Base-by-base conservation (phyloP, 2,329 filamentous ascomycete genomes). In the Calonectria pseudoreteaudii region DNA sequence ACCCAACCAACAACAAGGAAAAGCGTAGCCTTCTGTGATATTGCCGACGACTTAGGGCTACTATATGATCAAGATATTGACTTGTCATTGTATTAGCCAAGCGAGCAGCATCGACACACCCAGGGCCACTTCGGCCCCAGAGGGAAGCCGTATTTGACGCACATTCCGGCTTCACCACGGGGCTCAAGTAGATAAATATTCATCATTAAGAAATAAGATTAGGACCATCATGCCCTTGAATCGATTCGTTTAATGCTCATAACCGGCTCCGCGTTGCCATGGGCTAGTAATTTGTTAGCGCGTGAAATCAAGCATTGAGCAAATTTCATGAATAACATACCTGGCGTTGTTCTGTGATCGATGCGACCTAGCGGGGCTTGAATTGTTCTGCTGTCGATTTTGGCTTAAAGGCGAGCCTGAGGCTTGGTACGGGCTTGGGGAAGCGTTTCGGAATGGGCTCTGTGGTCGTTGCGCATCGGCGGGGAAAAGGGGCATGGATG, bases 251-350 rank as follows among this genome's bases (percentile, higher is more conserved):
- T 75, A 80, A 49, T 86, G 83, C 26, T 87, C 86, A 76, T 87
- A 87, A 50, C 86, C 86, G 58, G 86, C 86, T 73, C 86, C 86
- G 73, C 86, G 86, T 77, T 87, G 86, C 86, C 86, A 87, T 31
- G 86, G 86, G 78, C 86, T 87, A 60, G 71, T 31, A 49, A 10
- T 20, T 16, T n/a, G 69, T 79, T 74, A 80, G 81, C 41, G 68
- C 71, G 3, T 52, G n/a, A 2, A 38, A 9, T 38, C 11, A 38
- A 31, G 14, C 2, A 14, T 14, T 8, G 20, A 5, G n/a, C 14
- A 13, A 36, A 8, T 38, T 6, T 26, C 56, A 52, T 38, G 28
- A 23, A 4, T 6, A 36, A 53, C 80, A 79, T 78, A 86, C 85
- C 85, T 87, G 10, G 84, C 80, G 68, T 82, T 84, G 78, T 86